phyloP scores from a whole-genome alignment of 257 asterid species.

The Striga asiatica region DNA sequence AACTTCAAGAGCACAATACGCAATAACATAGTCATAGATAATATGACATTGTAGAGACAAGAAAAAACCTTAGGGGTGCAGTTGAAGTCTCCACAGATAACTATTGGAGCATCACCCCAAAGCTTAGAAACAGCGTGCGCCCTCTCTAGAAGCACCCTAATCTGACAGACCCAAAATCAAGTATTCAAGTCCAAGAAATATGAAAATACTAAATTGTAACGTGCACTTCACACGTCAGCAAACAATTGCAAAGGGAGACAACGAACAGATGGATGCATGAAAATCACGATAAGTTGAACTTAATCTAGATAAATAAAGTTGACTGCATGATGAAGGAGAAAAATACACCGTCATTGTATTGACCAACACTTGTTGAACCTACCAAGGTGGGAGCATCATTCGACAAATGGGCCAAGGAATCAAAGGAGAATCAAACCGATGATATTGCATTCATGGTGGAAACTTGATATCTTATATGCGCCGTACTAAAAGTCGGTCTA shows the following conservation, averaged over 20 bases:
- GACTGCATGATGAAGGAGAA: not conserved
- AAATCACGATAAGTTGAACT: not conserved
- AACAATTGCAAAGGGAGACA: not conserved
- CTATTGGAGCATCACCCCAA: constrained; percentile 85
- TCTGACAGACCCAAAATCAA: constrained; percentile 44
- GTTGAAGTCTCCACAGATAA: constrained; percentile 94
- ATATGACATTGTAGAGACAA: constrained; percentile 5
- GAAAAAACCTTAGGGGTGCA: constrained; percentile 75
- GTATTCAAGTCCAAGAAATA: constrained; percentile 5
- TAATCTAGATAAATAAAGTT: not conserved
- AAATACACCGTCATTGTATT: too few species aligned
- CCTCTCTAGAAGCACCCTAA: constrained; percentile 69
- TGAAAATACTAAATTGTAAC: constrained; percentile 4
- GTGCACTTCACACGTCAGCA: not conserved
- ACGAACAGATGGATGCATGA: not conserved
- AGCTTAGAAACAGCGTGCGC: constrained; percentile 74
- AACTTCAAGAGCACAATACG: constrained; percentile 13
- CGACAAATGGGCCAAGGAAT: constrained; percentile 2
- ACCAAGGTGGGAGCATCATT: not conserved
- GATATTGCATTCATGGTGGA: not conserved
- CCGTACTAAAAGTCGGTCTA: too few species aligned
- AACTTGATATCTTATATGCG: too few species aligned
- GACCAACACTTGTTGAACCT: constrained; percentile 1
- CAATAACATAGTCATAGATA: constrained; percentile 7
- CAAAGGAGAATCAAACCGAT: not conserved